Conservation (phyloP, 139 green algal species). For the Zygnema circumcarinatum region DNA sequence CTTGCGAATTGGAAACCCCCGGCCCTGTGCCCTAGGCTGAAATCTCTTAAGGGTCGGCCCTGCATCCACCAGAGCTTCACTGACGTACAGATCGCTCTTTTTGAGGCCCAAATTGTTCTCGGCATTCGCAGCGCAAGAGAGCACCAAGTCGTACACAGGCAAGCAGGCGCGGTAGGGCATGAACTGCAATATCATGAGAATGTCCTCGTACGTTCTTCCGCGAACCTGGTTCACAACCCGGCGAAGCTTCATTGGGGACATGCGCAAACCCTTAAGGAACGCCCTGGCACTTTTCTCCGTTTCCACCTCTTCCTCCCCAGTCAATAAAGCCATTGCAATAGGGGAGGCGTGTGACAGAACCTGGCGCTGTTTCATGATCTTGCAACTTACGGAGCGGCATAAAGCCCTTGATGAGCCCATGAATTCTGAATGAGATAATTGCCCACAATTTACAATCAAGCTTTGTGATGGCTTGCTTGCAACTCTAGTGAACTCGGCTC, state of each 20-base stretch:
- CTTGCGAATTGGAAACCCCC: conserved; percentile 59
- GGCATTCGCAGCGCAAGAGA: conserved; percentile 87
- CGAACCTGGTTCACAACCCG: conserved; percentile 91
- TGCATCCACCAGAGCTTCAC: conserved; percentile 80
- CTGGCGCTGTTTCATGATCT: no score
- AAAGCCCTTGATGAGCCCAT: neutral
- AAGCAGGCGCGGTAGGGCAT: conserved; percentile 81
- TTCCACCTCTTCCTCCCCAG: neutral
- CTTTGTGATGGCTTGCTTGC: no score
- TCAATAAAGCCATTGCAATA: neutral
- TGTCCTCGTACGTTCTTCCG: conserved; percentile 89
- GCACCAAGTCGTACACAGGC: conserved; percentile 39
- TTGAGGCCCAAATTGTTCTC: conserved; percentile 91
- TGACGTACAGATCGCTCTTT: conserved; percentile 86
- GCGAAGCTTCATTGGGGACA: conserved; percentile 73
- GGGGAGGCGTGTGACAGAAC: neutral
- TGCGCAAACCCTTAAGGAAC: conserved; percentile 14
- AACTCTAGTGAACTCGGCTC: no score
- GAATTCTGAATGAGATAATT: neutral
- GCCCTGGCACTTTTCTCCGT: neutral
- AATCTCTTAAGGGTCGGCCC: conserved; percentile 84
- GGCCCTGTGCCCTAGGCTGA: conserved; percentile 79
- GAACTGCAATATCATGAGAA: conserved; percentile 92
- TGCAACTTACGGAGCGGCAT: neutral
- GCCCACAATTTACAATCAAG: neutral